Base-by-base conservation (phyloP, 2,329 filamentous ascomycete species). In the Stagonosporopsis tanaceti region DNA sequence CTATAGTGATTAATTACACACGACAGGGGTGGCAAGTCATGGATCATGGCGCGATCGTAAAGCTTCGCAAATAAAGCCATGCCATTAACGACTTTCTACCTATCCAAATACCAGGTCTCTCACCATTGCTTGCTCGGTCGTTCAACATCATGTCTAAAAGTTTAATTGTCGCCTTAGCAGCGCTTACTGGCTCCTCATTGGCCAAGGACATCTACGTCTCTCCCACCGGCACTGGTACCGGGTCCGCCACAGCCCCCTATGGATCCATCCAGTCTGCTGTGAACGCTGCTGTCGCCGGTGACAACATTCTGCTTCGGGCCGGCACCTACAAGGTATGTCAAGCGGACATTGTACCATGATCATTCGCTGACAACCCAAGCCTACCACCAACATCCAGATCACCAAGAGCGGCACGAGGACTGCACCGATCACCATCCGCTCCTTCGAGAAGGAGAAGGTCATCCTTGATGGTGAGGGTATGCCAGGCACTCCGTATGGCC, bases 191-290 rank as follows among this genome's bases (percentile, higher is more conserved):
- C 28, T 42, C 47, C 4, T 50, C 47, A 1, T 30, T 51, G 37
- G 47, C 47, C 22, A 62, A 57, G 44, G 76, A 79, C 32, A 76
- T 82, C 52, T 83, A 78, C 63, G 81, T 83, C 27, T 78, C 80
- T 1, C 78, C 80, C 2, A 75, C 71, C 2, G 81, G 81, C 7
- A 58, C 55, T 15, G 62, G 77, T 25, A 72, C 73, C 8, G 80
- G 80, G 5, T 76, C 75, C 0, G 67, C 77, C 15, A 65, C 67
- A 7, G 65, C 76, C 0, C 81, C 81, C 0, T 78, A 76, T 39
- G 77, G 74, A 5, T 82, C 80, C 0, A 82, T 83, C 22, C 81
- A 83, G 61, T 70, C 73, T 2, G 81, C 80, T 1, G 77, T 83
- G 2, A 66, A 82, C 60, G 75, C 71, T 17, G 81, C 81, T n/a